phyloP scores from a whole-genome alignment of 108 stramenopile genomes.

The Cyclotella kingstonii region DNA sequence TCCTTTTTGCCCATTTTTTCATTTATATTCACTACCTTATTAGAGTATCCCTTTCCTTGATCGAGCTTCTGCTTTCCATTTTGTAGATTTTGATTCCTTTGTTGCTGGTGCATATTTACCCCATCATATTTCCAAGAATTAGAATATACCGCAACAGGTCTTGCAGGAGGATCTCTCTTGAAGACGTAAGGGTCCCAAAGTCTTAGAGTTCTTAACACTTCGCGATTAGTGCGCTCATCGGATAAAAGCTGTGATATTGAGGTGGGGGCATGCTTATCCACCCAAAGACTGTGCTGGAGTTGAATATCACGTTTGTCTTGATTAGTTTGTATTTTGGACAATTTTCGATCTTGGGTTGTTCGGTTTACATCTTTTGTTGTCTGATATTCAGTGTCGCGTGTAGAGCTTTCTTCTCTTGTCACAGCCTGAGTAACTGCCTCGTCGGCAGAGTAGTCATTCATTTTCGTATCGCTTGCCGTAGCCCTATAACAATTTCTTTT shows the following conservation, averaged over 20 bases:
- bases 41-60: background rate
- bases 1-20: background rate
- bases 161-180: slow-evolving; percentile 55
- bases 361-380: background rate
- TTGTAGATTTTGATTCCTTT: slow-evolving; percentile 12
- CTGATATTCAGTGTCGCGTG: background rate
- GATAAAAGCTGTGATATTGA: slow-evolving; percentile 87
- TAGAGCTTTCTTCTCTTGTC: background rate
- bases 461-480: slow-evolving; percentile 17
- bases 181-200: slow-evolving; percentile 97
- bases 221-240: slow-evolving; percentile 92
- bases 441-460: slow-evolving; percentile 12
- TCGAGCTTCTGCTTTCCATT: slow-evolving; percentile 1
- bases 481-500: slow-evolving; percentile 37
- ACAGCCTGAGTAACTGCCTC: slow-evolving; percentile 10
- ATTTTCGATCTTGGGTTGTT: background rate
- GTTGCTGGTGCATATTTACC: slow-evolving; percentile 18
- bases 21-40: background rate
- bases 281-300: slow-evolving; percentile 65
- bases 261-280: slow-evolving; percentile 90
- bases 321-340: background rate
- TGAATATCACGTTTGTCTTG: slow-evolving; percentile 27
- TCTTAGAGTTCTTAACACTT: slow-evolving; percentile 84
- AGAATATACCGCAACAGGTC: slow-evolving; percentile 34
- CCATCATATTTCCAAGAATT: slow-evolving; percentile 9